A percentile compares a stretch with the other conserved stretches of the same genome.
Evolutionary conservation across 805 yeast species (phyloP).

Genomic region (Saccharomycopsis synnaedendra): DNA sequence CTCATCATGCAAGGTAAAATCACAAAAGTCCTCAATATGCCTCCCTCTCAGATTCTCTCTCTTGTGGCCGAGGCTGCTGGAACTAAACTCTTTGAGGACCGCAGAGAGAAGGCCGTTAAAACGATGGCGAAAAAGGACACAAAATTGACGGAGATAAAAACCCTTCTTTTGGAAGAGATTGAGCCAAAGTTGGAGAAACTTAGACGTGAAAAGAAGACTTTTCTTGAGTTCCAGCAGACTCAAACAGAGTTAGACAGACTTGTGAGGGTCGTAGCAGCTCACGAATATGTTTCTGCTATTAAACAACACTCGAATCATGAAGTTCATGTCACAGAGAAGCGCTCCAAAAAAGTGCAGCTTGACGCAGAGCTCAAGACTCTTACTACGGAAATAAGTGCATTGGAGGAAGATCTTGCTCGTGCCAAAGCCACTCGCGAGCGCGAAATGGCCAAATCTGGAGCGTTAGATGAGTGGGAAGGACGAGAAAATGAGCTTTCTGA

Average conservation of each 20-base stretch:
- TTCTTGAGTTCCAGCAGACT: slow-evolving; percentile 76
- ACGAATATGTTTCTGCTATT: slow-evolving; percentile 43
- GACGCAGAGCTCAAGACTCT: slow-evolving; percentile 34
- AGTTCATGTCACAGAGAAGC: slow-evolving; percentile 30
- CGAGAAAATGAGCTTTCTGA: slow-evolving; percentile 47
- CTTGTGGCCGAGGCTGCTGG: slow-evolving; percentile 98
- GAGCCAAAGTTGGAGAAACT: slow-evolving; percentile 82
- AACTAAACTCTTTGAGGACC: slow-evolving; percentile 87
- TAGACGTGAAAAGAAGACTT: slow-evolving; percentile 70
- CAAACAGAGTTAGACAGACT: slow-evolving; percentile 72
- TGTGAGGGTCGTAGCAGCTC: slow-evolving; percentile 64
- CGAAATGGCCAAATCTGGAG: slow-evolving; percentile 51
- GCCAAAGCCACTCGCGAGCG: slow-evolving; percentile 41
- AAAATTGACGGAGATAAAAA: slow-evolving; percentile 67
- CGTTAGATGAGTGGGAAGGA: slow-evolving; percentile 46
- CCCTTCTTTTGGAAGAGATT: slow-evolving; percentile 71
- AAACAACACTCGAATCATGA: slow-evolving; percentile 32
- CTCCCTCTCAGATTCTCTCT: slow-evolving; percentile 79
- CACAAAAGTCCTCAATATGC: slow-evolving; percentile 95
- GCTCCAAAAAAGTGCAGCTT: slow-evolving; percentile 29
- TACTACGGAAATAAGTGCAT: slow-evolving; percentile 41
- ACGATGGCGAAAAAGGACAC: slow-evolving; percentile 88
- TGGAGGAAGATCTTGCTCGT: slow-evolving; percentile 49
- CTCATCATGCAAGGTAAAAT: slow-evolving; percentile 98
- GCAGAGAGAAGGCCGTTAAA: slow-evolving; percentile 83